phyloP scores from a whole-genome alignment of 805 yeast species.

The Suhomyces pyralidae region DNA sequence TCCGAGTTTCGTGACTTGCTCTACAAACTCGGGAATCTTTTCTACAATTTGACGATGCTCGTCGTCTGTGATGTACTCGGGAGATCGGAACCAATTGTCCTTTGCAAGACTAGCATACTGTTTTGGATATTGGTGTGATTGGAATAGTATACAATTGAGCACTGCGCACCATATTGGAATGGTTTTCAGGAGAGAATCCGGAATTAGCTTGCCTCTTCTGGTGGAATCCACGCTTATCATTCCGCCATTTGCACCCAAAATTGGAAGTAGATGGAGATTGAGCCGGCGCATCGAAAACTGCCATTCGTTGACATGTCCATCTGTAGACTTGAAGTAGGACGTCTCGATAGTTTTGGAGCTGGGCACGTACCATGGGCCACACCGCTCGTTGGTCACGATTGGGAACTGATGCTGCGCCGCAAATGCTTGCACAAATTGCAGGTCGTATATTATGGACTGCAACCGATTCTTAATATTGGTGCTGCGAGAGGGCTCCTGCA shows the following conservation, averaged over 20 bases:
- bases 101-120: slow-evolving; percentile 3
- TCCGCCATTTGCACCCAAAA: slow-evolving; percentile 44
- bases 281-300: slow-evolving; percentile 68
- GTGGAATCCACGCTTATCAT: slow-evolving; percentile 77
- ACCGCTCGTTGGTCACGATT: slow-evolving; percentile 71
- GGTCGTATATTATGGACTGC: slow-evolving; percentile 68
- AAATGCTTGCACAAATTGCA: slow-evolving; percentile 43
- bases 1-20: slow-evolving; percentile 28
- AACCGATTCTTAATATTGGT: slow-evolving; percentile 57
- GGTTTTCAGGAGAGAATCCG: slow-evolving; percentile 85
- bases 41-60: slow-evolving; percentile 53
- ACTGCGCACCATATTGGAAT: slow-evolving; percentile 92
- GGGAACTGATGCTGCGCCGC: slow-evolving; percentile 30
- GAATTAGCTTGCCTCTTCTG: slow-evolving; percentile 77
- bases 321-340: slow-evolving; percentile 84
- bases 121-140: slow-evolving; percentile 11
- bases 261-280: slow-evolving; percentile 65
- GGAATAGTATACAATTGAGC: slow-evolving; percentile 53
- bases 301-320: slow-evolving; percentile 86
- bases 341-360: slow-evolving; percentile 39
- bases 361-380: slow-evolving; percentile 82
- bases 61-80: slow-evolving; percentile 52
- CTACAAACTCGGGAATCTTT: slow-evolving; percentile 12
- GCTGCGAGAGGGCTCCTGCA: slow-evolving; percentile 46
- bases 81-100: slow-evolving; percentile 44